Evolutionary conservation across 169 alveolate species (phyloP).

Genomic region (Cryptosporidium canis): DNA sequence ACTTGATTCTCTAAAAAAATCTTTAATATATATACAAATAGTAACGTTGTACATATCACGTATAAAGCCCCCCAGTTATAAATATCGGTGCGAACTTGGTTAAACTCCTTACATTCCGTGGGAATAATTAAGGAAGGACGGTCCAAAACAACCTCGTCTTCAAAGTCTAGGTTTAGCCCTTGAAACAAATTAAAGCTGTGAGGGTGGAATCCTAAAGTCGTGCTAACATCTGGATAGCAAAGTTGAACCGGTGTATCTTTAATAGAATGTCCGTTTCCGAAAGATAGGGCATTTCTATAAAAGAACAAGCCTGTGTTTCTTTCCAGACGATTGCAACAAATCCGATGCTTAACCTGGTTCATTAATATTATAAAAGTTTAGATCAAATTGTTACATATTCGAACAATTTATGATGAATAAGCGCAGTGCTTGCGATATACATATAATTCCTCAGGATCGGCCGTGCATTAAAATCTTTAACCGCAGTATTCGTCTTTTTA

Average conservation of each 20-base stretch:
- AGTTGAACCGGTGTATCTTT: conserved; percentile 18
- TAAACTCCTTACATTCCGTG: conserved; percentile 38
- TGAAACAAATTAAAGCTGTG: background rate
- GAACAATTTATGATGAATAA: no score
- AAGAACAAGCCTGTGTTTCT: conserved; percentile 7
- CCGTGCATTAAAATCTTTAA: no score
- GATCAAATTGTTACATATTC: background rate
- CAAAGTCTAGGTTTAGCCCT: background rate
- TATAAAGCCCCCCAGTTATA: conserved; percentile 56
- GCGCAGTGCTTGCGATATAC: background rate
- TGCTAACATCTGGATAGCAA: conserved; percentile 7
- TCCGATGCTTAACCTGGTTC: conserved; percentile 31
- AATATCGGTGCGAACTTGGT: background rate
- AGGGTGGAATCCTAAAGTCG: conserved; percentile 52
- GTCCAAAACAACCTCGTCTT: conserved; percentile 1
- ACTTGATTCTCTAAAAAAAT: background rate
- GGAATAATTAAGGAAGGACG: conserved; percentile 35
- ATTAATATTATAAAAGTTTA: background rate
- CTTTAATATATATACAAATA: background rate
- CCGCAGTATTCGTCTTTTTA: background rate
- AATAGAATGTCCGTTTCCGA: background rate
- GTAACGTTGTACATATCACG: background rate
- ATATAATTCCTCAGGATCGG: no score
- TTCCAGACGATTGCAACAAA: background rate
- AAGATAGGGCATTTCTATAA: conserved; percentile 33